phyloP scores from a whole-genome alignment of 495 filamentous ascomycete species.

The Xylaria acuta region DNA sequence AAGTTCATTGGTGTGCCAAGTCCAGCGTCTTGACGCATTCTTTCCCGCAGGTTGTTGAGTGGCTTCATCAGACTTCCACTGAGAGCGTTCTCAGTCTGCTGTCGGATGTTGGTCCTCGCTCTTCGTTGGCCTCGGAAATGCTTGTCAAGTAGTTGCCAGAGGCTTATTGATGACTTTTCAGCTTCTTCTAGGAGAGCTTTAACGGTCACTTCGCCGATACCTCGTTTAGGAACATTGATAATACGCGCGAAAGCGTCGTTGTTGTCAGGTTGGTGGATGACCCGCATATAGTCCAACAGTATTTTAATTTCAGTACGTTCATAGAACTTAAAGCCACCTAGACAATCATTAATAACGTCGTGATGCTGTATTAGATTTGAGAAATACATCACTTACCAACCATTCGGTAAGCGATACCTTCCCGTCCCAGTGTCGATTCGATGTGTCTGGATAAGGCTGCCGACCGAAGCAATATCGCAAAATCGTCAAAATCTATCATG shows the following conservation, averaged over 20 bases:
- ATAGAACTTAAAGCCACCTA: slow-evolving; percentile 82
- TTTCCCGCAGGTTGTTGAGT: slow-evolving; percentile 67
- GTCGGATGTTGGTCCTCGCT: slow-evolving; percentile 71
- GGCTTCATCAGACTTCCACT: slow-evolving; percentile 52
- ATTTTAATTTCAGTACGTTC: slow-evolving; percentile 91
- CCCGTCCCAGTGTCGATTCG: slow-evolving; percentile 82
- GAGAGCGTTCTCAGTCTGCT: slow-evolving; percentile 65
- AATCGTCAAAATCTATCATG: slow-evolving; percentile 75
- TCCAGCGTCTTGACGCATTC: slow-evolving; percentile 55
- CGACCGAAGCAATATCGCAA: slow-evolving; percentile 86
- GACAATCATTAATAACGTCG: slow-evolving; percentile 10
- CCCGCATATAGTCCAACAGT: slow-evolving; percentile 85
- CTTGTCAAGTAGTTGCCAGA: slow-evolving; percentile 77
- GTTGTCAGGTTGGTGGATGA: slow-evolving; percentile 84
- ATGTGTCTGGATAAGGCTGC: slow-evolving; percentile 83
- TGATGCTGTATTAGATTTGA: not conserved
- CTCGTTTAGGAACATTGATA: slow-evolving; percentile 82
- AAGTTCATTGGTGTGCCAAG: slow-evolving; percentile 53
- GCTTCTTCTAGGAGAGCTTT: slow-evolving; percentile 75
- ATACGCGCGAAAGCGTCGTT: slow-evolving; percentile 87
- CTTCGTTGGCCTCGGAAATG: slow-evolving; percentile 72
- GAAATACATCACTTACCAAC: slow-evolving; percentile 61
- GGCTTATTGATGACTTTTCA: slow-evolving; percentile 67
- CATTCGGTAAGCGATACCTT: slow-evolving; percentile 92
- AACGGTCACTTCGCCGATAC: slow-evolving; percentile 82